Evolutionary conservation across 768 basidiomycete species (phyloP), one percentile per base, ranked within the genome.

Genomic region (Serpula lacrymans): DNA sequence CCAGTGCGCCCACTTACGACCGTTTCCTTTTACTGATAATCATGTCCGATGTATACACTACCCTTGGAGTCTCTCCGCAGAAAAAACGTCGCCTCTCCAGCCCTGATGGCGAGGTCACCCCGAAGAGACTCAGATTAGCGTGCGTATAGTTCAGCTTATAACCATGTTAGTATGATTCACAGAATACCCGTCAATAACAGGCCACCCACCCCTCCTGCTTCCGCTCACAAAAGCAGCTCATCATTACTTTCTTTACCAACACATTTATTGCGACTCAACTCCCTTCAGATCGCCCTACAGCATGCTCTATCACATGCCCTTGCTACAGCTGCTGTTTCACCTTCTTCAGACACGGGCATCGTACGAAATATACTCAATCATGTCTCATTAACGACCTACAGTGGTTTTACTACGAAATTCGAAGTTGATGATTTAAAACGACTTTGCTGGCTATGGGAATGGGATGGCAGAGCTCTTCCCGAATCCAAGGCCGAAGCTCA

Each of bases 381-480:
- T 52, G 56, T 84, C 35, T 84, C 88, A 26, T 59, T 88, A 34
- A 69, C 69, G 36, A 80, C 81, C 20, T 88, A 88, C 57, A 55
- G 77, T 24, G 87, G 85, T 7, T 64, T 90, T 30, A 65, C 75
- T 2, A 72, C 79, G 3, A 74, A 77, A 40, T 80, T 88, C 48
- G 72, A 75, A 23, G 47, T 79, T n/a, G 75, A 82, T 35, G 88
- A 89, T 52, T 67, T 91, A 33, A 77, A 69, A 42, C 72, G 84
- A 43, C 72, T 92, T 14, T 90, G 88, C 62, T 91, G 89, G 88
- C 45, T 91, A 12, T 90, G 89, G 87, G 89, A 91, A 57, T 92
- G 89, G 89, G 81, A 88, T 53, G 73, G 75, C 5, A 60, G 73
- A 31, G 46, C 67, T 5, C 39, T 75, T 3, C 67, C 72, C 3